Base-by-base conservation (phyloP, 73 alveolate genomes). In the Paramecium pentaurelia region DNA sequence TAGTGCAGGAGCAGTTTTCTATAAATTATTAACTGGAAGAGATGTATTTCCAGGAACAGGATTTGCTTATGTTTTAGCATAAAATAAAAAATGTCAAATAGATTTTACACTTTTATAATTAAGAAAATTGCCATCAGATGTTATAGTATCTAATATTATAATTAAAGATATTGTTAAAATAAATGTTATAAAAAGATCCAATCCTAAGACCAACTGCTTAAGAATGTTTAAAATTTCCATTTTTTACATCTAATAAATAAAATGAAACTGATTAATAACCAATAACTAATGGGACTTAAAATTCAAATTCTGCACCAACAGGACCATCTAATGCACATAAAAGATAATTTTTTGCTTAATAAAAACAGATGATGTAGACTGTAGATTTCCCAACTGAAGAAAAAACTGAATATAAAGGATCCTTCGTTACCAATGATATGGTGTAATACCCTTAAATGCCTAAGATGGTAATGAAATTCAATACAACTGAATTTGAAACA, bases 1-100 rank as follows among this genome's bases (percentile, higher is more conserved):
- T 73, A 59, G 86, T 59, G 93, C 80, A 36, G 93, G 93, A 34
- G 93, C 59, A 20, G 80, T 86, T 2, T 86, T 86, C 86, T 73
- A 86, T 58, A 86, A 59, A 49, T 47, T 86, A 18, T 68, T 68
- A 28, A 68, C 85, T 25, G 85, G 85, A 68, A 8, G 85, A 68
- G 85, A 68, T 68, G 54, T 28, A 22, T 68, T 68, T 68, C 85
- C 85, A 68, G 85, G 85, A 4, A 68, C 85, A 6, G 85, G 85
- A 27, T 68, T 68, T 68, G 34, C 25, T 68, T 68, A 68, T 68
- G 85, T 68, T 4, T 28, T 68, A 20, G 25, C 37, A 25, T 28
- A 14, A 28, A 68, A 68, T 28, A 68, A 68, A 20, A 68, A 68
- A 28, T 68, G 85, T 68, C 44, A 68, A 25, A 28, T 68, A 7